A percentile compares a stretch with the other conserved stretches of the same genome.
phyloP scores from a whole-genome alignment of 2,329 filamentous ascomycete species.

The Elsinoe arachidis region DNA sequence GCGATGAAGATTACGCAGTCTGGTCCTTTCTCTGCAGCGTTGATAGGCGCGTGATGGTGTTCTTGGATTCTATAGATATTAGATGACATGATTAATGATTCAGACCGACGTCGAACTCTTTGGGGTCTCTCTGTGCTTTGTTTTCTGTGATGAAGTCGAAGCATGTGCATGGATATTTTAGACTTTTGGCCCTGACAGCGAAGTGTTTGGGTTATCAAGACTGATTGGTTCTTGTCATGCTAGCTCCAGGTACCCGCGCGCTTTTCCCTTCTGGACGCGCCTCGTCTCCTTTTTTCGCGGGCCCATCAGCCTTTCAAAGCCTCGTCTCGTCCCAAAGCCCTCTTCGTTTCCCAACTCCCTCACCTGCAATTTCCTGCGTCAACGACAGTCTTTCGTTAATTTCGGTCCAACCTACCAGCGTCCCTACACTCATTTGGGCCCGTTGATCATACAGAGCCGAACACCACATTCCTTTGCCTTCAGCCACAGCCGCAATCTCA shows the following conservation, averaged over 20 bases:
- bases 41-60: too few species aligned
- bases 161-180: neutral
- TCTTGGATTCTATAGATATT: too few species aligned
- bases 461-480: neutral
- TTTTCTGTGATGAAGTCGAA: too few species aligned
- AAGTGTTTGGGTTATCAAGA: neutral
- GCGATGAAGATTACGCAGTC: neutral
- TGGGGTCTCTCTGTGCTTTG: too few species aligned
- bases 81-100: too few species aligned
- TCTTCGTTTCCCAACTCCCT: conserved; percentile 4
- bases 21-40: too few species aligned
- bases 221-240: neutral
- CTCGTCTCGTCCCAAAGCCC: neutral
- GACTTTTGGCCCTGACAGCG: conserved; percentile 5
- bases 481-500: conserved; percentile 6
- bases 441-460: conserved; percentile 9
- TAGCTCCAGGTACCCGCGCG: conserved; percentile 5
- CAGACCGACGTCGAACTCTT: too few species aligned
- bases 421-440: conserved; percentile 3
- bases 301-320: neutral
- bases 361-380: conserved; percentile 5
- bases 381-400: conserved; percentile 4
- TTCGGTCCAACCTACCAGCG: conserved; percentile 7
- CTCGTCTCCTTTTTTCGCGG: neutral
- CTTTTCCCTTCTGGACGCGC: neutral